Base-by-base conservation (phyloP, 257 asterid species). In the Gynochthodes officinalis region DNA sequence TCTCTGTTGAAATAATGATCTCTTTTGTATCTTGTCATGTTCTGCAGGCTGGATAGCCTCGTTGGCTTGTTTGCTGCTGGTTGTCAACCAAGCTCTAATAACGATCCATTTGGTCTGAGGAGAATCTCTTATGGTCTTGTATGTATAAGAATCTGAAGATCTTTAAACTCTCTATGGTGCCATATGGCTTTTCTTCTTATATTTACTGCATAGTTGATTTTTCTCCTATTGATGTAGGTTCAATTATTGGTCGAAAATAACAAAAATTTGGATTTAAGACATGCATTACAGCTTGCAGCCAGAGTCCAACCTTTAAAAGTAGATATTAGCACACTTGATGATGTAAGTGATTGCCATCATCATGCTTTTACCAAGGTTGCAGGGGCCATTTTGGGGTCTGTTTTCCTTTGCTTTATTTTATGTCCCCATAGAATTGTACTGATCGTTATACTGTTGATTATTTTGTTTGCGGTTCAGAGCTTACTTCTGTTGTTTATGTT, bases 61-160 rank as follows among this genome's bases (percentile, higher is more conserved):
- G 86, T 94, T 65, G 99, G 97, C 76, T 79, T 94, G 84, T 89
- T 94, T 87, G 96, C 96, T 75, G 97, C 97, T 76, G 99, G 97
- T 76, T 94, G 99, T 85, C 96, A 94, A 83, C 97, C 96, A 73
- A 94, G 81, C 86, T 91, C 97, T 58, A 74, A 84, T 37, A 89
- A 84, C 72, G 99, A 94, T 70, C 99, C 99, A 40, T 94, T 94
- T 79, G 99, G 97, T 75, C 80, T 94, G 78, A 84, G 99, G 78
- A 85, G 99, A 88, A 87, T 90, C 78, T 87, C 99, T 66, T 91
- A 94, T 65, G 96, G 97, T 79, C 91, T 94, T 63, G 99, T 91
- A 91, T 71, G 97, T 72, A 76, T 27, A 68, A 42, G 61, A 73
- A 37, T 72, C 42, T 68, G 32, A 70, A 33, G 57, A 52, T 67